Evolutionary conservation across 768 basidiomycete genomes (phyloP).

Genomic region (Mycena kentingensis): DNA sequence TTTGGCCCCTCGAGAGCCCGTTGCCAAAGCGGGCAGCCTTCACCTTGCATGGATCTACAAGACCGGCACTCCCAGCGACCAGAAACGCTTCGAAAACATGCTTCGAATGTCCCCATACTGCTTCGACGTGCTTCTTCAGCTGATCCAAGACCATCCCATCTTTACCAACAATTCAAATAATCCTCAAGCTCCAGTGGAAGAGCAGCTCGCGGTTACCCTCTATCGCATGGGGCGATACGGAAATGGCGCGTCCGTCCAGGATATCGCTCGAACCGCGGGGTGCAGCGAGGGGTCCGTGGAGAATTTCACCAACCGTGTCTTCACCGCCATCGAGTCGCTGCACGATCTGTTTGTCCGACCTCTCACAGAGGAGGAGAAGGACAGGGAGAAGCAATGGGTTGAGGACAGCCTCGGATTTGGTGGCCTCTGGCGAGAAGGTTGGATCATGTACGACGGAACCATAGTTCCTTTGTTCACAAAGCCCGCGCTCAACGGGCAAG

Average conservation of each 20-base stretch:
- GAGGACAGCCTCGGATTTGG: conserved; percentile 11
- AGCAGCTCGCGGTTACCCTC: conserved; percentile 28
- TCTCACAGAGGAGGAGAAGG: conserved; percentile 12
- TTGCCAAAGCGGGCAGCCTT: too few species aligned
- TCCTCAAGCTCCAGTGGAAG: conserved; percentile 22
- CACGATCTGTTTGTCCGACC: conserved; percentile 16
- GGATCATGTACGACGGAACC: conserved; percentile 28
- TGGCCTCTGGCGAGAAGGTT: conserved; percentile 27
- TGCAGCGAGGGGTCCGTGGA: conserved; percentile 19
- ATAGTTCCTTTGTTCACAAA: conserved; percentile 25
- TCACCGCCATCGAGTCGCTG: conserved; percentile 16
- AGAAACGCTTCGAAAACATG: too few species aligned
- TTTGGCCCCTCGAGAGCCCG: too few species aligned
- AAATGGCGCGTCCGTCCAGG: conserved; percentile 22
- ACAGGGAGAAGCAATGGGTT: conserved; percentile 8
- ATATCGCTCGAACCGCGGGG: conserved; percentile 24
- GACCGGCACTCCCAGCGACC: too few species aligned
- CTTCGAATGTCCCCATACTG: too few species aligned
- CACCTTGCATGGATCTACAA: too few species aligned
- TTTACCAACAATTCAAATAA: conserved; percentile 29
- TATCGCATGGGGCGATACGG: conserved; percentile 26
- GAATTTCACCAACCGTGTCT: conserved; percentile 20
- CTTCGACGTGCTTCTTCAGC: conserved; percentile 6
- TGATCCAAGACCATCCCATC: conserved; percentile 22
- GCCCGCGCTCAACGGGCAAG: conserved; percentile 30